Conservation (phyloP, 228 moss, liverwort and hornwort genomes). For the Sphagnum fallax region DNA sequence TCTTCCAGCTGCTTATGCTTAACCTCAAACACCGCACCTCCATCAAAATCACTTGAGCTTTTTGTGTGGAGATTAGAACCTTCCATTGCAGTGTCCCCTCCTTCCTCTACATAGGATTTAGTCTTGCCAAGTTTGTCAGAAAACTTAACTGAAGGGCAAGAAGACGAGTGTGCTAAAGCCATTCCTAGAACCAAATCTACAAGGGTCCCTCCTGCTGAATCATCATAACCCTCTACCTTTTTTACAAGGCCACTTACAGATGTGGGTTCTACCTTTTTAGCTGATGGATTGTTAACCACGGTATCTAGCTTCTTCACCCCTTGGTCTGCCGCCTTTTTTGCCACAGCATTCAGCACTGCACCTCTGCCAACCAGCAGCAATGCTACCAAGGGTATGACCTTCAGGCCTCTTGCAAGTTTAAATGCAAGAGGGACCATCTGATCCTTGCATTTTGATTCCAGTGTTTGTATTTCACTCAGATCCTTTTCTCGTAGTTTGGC, state of each 20-base stretch:
- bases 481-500: slow-evolving; percentile 77
- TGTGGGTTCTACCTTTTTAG: slow-evolving; percentile 31
- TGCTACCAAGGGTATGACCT: slow-evolving; percentile 75
- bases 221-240: slow-evolving; percentile 75
- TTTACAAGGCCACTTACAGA: slow-evolving; percentile 49
- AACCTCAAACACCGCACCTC: slow-evolving; percentile 38
- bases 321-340: slow-evolving; percentile 38
- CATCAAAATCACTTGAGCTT: slow-evolving; percentile 57
- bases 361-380: slow-evolving; percentile 73
- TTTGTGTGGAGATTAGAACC: slow-evolving; percentile 52
- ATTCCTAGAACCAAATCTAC: slow-evolving; percentile 97
- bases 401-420: slow-evolving; percentile 68
- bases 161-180: slow-evolving; percentile 80
- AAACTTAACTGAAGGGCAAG: slow-evolving; percentile 70
- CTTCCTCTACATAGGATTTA: slow-evolving; percentile 68
- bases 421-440: slow-evolving; percentile 71
- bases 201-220: slow-evolving; percentile 78
- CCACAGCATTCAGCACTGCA: slow-evolving; percentile 52
- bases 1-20: slow-evolving; percentile 59
- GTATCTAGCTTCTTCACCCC: slow-evolving; percentile 40
- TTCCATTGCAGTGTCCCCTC: slow-evolving; percentile 52
- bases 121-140: slow-evolving; percentile 42
- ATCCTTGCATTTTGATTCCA: slow-evolving; percentile 85
- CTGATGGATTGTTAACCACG: slow-evolving; percentile 43
- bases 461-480: slow-evolving; percentile 60